Evolutionary conservation across 2,329 filamentous ascomycete genomes (phyloP), one percentile per base, ranked within the genome.

Genomic region (Harringtonia aguacate): DNA sequence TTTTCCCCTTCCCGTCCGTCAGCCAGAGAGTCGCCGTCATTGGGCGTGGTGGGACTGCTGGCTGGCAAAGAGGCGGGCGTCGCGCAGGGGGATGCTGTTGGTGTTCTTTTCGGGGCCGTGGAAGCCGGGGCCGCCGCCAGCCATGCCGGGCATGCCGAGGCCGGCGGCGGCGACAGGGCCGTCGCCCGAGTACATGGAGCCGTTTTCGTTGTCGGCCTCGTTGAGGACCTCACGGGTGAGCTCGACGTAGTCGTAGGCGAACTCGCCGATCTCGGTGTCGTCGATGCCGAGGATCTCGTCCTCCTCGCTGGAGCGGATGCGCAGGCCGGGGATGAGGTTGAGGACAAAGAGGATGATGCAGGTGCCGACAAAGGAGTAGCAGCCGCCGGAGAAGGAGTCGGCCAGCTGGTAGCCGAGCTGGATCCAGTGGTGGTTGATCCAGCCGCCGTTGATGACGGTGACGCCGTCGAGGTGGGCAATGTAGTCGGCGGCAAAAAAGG

Each of bases 161-260:
- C 24, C 9, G 27, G 34, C 35, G 20, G 29, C 12, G 41, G 9
- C n/a, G n/a, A 36, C 22, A 21, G 41, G 37, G 34, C 46, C 46
- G 36, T 55, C 51, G 15, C 36, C 46, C n/a, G 54, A 55, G 42
- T 66, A 72, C 22, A 50, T 20, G 17, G 44, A 48, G 13, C 40
- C 51, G 49, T 46, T 51, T n/a, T 46, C 43, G 18, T 39, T 39
- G 45, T 48, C 50, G 29, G 29, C 46, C 39, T 52, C 50, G 47
- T 50, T 50, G 49, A 50, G 49, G 6, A 50, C 47, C 45, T 49
- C 84, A 72, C 85, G 73, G 22, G 52, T 82, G 51, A 92, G 70
- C 69, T 94, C 87, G 52, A 94, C 86, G 55, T 94, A 94, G 62
- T 94, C 88, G 61, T 94, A 94, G n/a, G 86, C 88, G 60, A 92